Evolutionary conservation across 1,284 basidiomycete species (phyloP), one percentile per base, ranked within the genome.

Genomic region (Malassezia obtusa): DNA sequence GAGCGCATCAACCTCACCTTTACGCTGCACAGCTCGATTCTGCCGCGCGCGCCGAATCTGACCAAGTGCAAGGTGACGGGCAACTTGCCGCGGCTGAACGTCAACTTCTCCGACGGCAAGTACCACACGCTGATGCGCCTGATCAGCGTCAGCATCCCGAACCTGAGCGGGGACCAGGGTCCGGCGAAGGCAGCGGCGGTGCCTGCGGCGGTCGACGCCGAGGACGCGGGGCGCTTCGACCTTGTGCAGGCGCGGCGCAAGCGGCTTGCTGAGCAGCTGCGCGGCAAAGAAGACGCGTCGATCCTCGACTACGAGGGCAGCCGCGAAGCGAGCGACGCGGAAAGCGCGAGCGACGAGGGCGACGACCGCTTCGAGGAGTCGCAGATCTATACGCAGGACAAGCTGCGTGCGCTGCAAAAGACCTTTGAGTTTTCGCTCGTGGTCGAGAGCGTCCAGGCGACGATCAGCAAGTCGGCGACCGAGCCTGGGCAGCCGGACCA

Each of bases 51-150:
- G 5, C 81, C 86, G 33, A 91, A 82, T 60, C 80, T 98, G 39
- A 83, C 91, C 8, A 82, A 86, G 38, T 86, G 96, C 80, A 98
- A 94, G 76, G 80, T 98, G 49, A 84, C 87, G 1, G 94, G 92
- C 10, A 86, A 85, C 58, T 77, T 99, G 50, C 92, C 94, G 1
- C 83, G 82, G 38, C 79, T 99, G 6, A 84, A 87, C 66, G 80
- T 95, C 72, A 98, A 99, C 76, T 80, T 98, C 59, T 98, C 94
- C 6, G 94, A 98, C 65, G 80, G 80, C 21, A 99, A 98, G 76
- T 99, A 99, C 77, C 89, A 92, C 76, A 82, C 85, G 3, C 77
- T 98, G 39, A 90, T 98, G 87, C 83, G 86, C 17, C 80, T 98
- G 59, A 83, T 98, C 66, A 90, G 96, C 65, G 85, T 90, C 11